A percentile compares a stretch with the other conserved stretches of the same genome.
Evolutionary conservation across 164 flowering plant genomes (phyloP).

Genomic region (Annona squamosa): DNA sequence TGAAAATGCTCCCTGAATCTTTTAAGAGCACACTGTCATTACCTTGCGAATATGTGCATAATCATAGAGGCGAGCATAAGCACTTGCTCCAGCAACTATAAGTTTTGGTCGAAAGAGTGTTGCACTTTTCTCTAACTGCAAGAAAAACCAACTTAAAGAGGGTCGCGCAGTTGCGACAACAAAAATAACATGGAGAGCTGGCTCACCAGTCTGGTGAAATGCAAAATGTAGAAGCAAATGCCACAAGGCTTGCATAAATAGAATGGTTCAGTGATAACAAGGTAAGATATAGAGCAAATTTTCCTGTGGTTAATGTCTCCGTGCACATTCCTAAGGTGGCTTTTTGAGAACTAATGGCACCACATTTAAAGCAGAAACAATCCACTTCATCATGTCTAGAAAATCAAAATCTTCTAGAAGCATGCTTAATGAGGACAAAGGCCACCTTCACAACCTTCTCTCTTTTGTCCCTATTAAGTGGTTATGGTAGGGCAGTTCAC

Average conservation of each 20-base stretch:
- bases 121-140: conserved; percentile 92
- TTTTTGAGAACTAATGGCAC: neutral
- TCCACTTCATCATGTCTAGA: neutral
- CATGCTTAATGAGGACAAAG: neutral
- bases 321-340: neutral
- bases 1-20: neutral
- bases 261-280: neutral
- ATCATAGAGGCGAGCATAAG: conserved; percentile 93
- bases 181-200: neutral
- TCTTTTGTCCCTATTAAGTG: neutral
- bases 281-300: neutral
- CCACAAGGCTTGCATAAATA: neutral
- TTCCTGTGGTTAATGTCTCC: neutral
- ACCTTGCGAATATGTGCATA: conserved; percentile 93
- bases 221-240: neutral
- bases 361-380: neutral
- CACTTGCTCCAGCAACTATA: conserved; percentile 99
- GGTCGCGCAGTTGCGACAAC: neutral
- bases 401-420: neutral
- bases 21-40: conserved; percentile 1
- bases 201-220: neutral
- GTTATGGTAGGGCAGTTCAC: neutral
- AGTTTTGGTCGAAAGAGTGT: conserved; percentile 84
- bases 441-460: neutral
- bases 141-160: neutral